Base-by-base conservation (phyloP, 805 yeast genomes). In the Saccharomyces cerevisiae region DNA sequence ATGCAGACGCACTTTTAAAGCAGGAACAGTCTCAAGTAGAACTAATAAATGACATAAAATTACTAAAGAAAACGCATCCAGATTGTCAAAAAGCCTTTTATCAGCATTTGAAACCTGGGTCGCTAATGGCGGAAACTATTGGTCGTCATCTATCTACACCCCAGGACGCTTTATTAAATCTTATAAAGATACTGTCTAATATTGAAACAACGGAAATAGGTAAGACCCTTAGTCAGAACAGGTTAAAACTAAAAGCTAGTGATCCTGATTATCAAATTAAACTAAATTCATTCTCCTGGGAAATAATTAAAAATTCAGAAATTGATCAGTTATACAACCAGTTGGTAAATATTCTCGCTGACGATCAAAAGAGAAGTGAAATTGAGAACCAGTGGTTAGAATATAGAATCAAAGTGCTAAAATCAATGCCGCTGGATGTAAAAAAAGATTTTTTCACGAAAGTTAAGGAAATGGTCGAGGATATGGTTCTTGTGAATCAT, bases 401-500 rank as follows among this genome's bases (percentile, higher is more conserved):
- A 53, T 82, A 83, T 64, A 77, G 80, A 55, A 78, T 81, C 55
- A 77, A 78, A 21, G 69, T 81, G 47, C 69, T 90, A 51, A 74
- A 72, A 54, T 74, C 78, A 1, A 73, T 81, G 36, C 89, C 94
- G 0, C 52, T 54, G 0, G 66, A 67, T 0, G 57, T 61, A 2
- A 83, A 84, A 53, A 65, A 67, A 14, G 55, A 53, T 1, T 61
- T 78, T 28, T 72, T 73, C 9, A 60, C 61, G 1, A 76, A 79
- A 28, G 70, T 90, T 3, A 72, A 72, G 47, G 81, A 79, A 9
- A 76, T 82, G 77, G 80, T 82, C 0, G 83, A 81, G 13, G 95
- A 86, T 36, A 80, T 91, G 84, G 81, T 90, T 3, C 71, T 85
- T 14, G 80, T 92, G 14, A 78, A 81, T 43, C 80, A 84, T 24